These are phyloP conservation scores for Exophiala spinifera DNA, from an alignment of 2,329 filamentous ascomycete genomes.

Conservation along the genomic window DNA sequence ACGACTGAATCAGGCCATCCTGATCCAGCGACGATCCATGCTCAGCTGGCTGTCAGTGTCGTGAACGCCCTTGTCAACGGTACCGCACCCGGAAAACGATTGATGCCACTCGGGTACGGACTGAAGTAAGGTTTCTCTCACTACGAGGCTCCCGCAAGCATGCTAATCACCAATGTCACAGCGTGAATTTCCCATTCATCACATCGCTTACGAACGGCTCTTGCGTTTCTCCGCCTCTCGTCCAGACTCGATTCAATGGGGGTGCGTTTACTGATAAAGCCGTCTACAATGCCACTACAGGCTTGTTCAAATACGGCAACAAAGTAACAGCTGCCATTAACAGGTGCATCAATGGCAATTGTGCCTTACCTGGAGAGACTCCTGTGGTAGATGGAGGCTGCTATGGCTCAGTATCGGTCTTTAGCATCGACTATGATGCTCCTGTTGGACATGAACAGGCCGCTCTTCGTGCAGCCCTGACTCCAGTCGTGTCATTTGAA, in stretches of 20 bases:
- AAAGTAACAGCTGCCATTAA: constrained; percentile 46
- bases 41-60: constrained; percentile 43
- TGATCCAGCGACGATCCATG: constrained; percentile 45
- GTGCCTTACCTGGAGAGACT: constrained; percentile 51
- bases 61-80: constrained; percentile 46
- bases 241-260: constrained; percentile 50
- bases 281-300: constrained; percentile 43
- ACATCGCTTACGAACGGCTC: constrained; percentile 38
- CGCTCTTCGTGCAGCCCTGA: constrained; percentile 10
- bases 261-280: constrained; percentile 49
- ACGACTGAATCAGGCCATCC: constrained; percentile 34
- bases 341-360: constrained; percentile 52
- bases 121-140: constrained; percentile 29
- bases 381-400: constrained; percentile 45
- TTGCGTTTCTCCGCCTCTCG: constrained; percentile 43
- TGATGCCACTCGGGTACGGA: constrained; percentile 52
- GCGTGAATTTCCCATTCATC: constrained; percentile 50
- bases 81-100: constrained; percentile 30
- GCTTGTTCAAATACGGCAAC: constrained; percentile 45
- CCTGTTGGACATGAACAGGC: constrained; percentile 32
- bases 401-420: constrained; percentile 43
- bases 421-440: constrained; percentile 52
- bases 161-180: constrained; percentile 20
- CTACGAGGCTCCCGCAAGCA: background rate
- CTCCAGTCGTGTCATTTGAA: constrained; percentile 15